Evolutionary conservation across 169 alveolate species (phyloP), one percentile per base, ranked within the genome.

Genomic region (Eimeria sp.): DNA sequence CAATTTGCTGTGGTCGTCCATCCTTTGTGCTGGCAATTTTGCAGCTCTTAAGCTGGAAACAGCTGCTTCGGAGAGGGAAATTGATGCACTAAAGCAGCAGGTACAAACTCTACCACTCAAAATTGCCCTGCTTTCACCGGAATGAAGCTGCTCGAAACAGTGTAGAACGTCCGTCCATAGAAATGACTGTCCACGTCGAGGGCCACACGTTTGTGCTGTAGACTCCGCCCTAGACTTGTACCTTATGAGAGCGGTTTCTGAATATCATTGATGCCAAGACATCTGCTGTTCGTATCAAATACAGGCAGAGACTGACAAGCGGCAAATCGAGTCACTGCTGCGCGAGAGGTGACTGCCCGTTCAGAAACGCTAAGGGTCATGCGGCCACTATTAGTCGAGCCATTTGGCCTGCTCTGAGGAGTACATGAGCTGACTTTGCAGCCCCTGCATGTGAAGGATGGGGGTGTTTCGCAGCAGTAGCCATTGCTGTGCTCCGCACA

Each of bases 11-110:
- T 20, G 27, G 11, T 34, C 45, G 13, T 43, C 45, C 70, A n/a
- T 16, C 22, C 49, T 45, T 49, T 40, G 10, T 34, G 30, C 67
- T 63, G 27, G 20, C 58, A 18, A 10, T 40, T 34, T 49, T n/a
- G 78, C 90, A 94, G 96, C 95, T 40, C 87, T 95, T 16, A 87
- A 63, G 95, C 65, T 45, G 9, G 96, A 95, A 67, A 65, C 92
- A 7, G 72, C 86, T 6, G 96, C 95, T 18, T 58, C 97, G n/a
- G 95, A 93, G 94, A 82, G 97, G 54, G 98, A 97, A 72, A 82
- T 95, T 27, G 96, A 97, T 58, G 92, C 96, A 63, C 95, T 98
- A 75, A 96, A 95, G 82, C 97, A 96, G 75, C 95, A 86, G 70
- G 97, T 97, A 43, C 40, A 30, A 63, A 57, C 57, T 22, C 58